These are phyloP conservation scores for Claviceps arundinis DNA, from an alignment of 2,329 filamentous ascomycete genomes.

Conservation along the genomic window DNA sequence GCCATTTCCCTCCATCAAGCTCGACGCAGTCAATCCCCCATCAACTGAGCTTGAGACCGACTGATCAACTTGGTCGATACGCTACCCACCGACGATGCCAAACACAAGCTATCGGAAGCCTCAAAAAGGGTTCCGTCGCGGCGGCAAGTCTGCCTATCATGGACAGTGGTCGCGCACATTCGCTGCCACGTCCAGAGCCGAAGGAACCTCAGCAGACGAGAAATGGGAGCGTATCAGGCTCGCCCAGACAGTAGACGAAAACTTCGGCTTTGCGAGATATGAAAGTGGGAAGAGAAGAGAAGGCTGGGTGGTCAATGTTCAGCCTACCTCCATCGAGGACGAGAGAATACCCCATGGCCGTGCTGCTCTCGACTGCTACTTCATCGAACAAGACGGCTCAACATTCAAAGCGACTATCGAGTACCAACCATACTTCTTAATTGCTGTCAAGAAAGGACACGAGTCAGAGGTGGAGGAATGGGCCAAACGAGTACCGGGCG, in stretches of 20 bases:
- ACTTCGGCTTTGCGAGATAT: conserved; percentile 85
- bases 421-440: conserved; percentile 92
- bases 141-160: conserved; percentile 56
- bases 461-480: conserved; percentile 96
- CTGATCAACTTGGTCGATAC: not conserved
- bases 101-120: conserved; percentile 47
- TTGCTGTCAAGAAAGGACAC: conserved; percentile 75
- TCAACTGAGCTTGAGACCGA: conserved; percentile 10
- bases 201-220: conserved; percentile 85
- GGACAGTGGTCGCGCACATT: conserved; percentile 63
- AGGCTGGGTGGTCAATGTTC: conserved; percentile 93
- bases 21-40: conserved; percentile 5
- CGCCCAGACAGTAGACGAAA: conserved; percentile 82
- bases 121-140: conserved; percentile 55
- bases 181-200: conserved; percentile 61
- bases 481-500: conserved; percentile 63
- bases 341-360: conserved; percentile 71
- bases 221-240: conserved; percentile 76
- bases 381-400: conserved; percentile 75
- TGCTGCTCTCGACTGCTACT: conserved; percentile 91
- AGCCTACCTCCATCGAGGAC: conserved; percentile 79
- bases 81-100: conserved; percentile 30
- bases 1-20: conserved; percentile 6
- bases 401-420: conserved; percentile 95
- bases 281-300: conserved; percentile 71